Conservation (phyloP, 345 rosid genomes). For the Syzygium grande region DNA sequence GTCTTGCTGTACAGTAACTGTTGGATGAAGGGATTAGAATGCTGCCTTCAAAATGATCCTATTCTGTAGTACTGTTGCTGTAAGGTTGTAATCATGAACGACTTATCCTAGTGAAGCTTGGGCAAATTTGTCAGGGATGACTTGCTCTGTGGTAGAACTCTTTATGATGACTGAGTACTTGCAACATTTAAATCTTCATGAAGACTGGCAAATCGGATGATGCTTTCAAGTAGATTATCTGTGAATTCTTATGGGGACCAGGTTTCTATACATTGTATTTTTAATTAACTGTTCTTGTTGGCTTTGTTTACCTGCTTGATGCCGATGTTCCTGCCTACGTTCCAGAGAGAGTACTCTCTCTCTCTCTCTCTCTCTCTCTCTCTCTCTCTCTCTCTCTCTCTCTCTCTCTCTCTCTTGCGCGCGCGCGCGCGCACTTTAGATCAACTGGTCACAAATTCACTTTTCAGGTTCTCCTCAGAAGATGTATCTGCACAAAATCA, state of each 20-base stretch:
- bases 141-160: neutral
- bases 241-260: neutral
- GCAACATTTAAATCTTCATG: neutral
- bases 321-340: neutral
- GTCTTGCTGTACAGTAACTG: neutral
- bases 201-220: neutral
- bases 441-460: neutral
- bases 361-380: neutral
- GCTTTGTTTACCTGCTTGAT: neutral
- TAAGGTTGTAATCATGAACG: neutral
- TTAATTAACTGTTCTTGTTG: neutral
- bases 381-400: neutral
- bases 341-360: neutral
- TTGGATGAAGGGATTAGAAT: neutral
- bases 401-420: neutral
- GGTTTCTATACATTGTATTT: neutral
- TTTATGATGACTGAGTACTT: neutral
- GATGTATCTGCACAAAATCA: constrained; percentile 96
- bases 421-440: neutral
- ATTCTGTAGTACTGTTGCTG: neutral
- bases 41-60: neutral
- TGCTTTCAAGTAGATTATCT: neutral
- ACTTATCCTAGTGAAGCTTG: neutral
- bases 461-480: constrained; percentile 69
- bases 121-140: neutral